Evolutionary conservation across 2,329 filamentous ascomycete genomes (phyloP).

Genomic region (Cordyceps militaris): DNA sequence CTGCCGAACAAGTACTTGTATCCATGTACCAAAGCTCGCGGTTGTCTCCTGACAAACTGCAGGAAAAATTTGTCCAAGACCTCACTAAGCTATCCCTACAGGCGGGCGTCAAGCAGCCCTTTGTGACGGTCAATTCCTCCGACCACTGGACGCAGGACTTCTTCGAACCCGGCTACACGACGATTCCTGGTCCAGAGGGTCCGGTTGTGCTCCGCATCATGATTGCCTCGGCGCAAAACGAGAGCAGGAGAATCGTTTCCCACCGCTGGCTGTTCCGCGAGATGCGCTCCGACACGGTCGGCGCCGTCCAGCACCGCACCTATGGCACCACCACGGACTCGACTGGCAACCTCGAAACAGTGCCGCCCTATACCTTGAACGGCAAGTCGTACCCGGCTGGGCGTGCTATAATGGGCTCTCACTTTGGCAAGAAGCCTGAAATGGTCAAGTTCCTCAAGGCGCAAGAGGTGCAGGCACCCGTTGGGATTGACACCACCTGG

Average conservation of each 20-base stretch:
- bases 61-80: neutral
- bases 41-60: neutral
- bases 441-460: slow-evolving; percentile 25
- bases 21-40: no score
- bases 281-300: slow-evolving; percentile 1
- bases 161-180: slow-evolving; percentile 6
- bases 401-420: neutral
- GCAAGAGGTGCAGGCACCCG: slow-evolving; percentile 29
- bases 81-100: neutral
- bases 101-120: neutral
- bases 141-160: slow-evolving; percentile 7
- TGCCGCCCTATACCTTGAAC: neutral
- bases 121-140: neutral
- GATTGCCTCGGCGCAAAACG: neutral
- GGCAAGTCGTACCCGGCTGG: slow-evolving; percentile 4
- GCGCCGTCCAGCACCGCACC: neutral
- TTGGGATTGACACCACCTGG: slow-evolving; percentile 26
- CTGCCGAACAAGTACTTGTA: slow-evolving; percentile 21
- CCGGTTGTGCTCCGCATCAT: slow-evolving; percentile 4
- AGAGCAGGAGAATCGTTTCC: neutral
- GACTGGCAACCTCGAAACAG: slow-evolving; percentile 3
- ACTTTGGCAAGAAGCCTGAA: slow-evolving; percentile 6
- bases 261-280: neutral
- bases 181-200: neutral
- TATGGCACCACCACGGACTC: neutral